Percentiles rank a stretch among this genome's conserved stretches.
These are phyloP conservation scores for Leishmania arabica DNA, from an alignment of 208 protist genomes.

Conservation along the genomic window DNA sequence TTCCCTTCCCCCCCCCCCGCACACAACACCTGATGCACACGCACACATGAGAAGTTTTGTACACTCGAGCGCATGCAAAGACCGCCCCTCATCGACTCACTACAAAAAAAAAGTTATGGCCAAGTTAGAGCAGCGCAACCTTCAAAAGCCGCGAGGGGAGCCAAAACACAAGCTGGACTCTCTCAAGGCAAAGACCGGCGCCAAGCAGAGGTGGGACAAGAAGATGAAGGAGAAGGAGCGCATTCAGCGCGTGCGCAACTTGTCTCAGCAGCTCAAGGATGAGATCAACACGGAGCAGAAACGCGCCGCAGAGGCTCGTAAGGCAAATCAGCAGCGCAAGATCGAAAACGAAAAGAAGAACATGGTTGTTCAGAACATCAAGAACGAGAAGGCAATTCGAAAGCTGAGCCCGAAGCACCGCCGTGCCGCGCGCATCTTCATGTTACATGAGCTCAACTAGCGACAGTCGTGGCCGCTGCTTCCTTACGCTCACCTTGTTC, in stretches of 20 bases:
- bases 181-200: slow-evolving; percentile 43
- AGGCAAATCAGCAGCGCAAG: slow-evolving; percentile 83
- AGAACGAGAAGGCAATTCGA: slow-evolving; percentile 87
- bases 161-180: slow-evolving; percentile 56
- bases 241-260: slow-evolving; percentile 52
- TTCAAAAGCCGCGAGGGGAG: slow-evolving; percentile 56
- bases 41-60: not conserved
- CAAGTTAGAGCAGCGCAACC: slow-evolving; percentile 63
- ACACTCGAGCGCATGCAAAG: not conserved
- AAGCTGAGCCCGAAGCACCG: slow-evolving; percentile 92
- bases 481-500: not conserved
- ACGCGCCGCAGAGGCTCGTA: slow-evolving; percentile 71
- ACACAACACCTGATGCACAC: not conserved
- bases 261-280: slow-evolving; percentile 76
- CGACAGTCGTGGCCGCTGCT: not conserved
- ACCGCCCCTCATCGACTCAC: not conserved
- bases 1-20: not conserved
- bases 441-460: slow-evolving; percentile 86
- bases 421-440: slow-evolving; percentile 84
- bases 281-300: slow-evolving; percentile 87
- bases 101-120: slow-evolving; percentile 35
- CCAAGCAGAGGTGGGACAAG: slow-evolving; percentile 74
- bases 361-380: slow-evolving; percentile 93
- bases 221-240: slow-evolving; percentile 82
- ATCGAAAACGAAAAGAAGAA: slow-evolving; percentile 89